Evolutionary conservation across 1,284 basidiomycete genomes (phyloP), one percentile per base, ranked within the genome.

Genomic region (Marasmius fiardii): DNA sequence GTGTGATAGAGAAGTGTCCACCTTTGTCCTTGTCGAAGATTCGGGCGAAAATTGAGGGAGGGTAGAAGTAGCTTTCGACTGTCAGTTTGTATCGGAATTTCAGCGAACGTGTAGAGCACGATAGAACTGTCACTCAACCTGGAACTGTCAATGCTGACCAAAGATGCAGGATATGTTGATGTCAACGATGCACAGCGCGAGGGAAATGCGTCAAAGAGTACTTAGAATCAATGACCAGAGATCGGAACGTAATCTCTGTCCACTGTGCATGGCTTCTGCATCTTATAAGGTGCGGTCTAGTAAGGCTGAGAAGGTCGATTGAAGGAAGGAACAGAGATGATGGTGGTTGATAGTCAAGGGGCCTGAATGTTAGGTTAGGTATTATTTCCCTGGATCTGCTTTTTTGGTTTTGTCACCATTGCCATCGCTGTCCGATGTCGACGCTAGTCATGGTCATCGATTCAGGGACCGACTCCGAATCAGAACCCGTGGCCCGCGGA

Each of bases 51-150:
- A 97, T 78, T 12, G 88, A 90, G 7, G 93, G 93, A 3, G 92
- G 94, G 71, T 97, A 94, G 67, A 97, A 97, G 69, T 95, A 93
- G 62, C 89, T 91, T 67, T 95, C 90, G 61, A 93, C 88, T 90
- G 60, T n/a, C n/a, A n/a, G n/a, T n/a, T n/a, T n/a, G 43, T 50
- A 28, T 10, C 4, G 24, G 11, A 20, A 51, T 6, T n/a, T 31
- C 39, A 34, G 28, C 41, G 11, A 14, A 20, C 1, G 34, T 37
- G 21, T 28, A 16, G 14, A 5, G 50, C 2, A 51, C 12, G 39
- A 26, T 39, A 47, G 7, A 35, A 24, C 41, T 12, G n/a, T 48
- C 26, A 68, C 83, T 70, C 62, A 31, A 90, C 88, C n/a, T 79
- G n/a, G 88, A 90, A 24, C 88, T 88, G 68, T 90, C 89, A 41